Conservation (phyloP, 129 eudicot genomes). For the Flaveria bidentis region DNA sequence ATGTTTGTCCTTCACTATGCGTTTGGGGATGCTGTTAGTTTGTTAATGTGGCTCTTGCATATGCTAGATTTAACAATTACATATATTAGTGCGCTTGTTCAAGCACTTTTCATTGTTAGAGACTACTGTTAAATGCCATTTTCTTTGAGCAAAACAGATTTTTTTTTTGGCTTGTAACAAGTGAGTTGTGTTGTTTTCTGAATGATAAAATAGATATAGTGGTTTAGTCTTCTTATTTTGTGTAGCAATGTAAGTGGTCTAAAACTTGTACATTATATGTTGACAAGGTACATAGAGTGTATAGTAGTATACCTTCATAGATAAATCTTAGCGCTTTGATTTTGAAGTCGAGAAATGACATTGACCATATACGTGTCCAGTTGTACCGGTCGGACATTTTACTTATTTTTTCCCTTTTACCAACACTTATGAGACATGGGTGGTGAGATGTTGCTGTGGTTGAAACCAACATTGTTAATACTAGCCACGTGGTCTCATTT, state of each 20-base stretch:
- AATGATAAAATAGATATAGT: background rate
- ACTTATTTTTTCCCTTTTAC: constrained; percentile 17
- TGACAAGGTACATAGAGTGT: background rate
- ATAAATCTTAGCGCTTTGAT: constrained; percentile 6
- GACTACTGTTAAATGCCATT: background rate
- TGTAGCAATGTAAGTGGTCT: background rate
- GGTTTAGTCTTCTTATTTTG: background rate
- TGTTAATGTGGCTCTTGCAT: constrained; percentile 3
- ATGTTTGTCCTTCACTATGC: background rate
- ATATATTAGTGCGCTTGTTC: background rate
- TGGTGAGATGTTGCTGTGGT: constrained; percentile 24
- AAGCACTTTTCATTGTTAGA: background rate
- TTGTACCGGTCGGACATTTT: constrained; percentile 9
- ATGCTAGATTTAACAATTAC: background rate
- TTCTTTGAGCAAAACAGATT: background rate
- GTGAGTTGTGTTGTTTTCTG: background rate
- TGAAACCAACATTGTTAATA: constrained; percentile 26
- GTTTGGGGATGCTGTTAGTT: background rate
- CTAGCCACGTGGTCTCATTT: constrained; percentile 35
- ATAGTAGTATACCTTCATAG: background rate
- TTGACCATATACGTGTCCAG: background rate
- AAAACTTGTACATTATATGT: background rate
- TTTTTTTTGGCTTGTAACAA: background rate
- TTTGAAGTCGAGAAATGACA: background rate
- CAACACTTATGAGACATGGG: constrained; percentile 24